Base-by-base conservation (phyloP, 805 yeast species). In the Saccharomyces jurei region DNA sequence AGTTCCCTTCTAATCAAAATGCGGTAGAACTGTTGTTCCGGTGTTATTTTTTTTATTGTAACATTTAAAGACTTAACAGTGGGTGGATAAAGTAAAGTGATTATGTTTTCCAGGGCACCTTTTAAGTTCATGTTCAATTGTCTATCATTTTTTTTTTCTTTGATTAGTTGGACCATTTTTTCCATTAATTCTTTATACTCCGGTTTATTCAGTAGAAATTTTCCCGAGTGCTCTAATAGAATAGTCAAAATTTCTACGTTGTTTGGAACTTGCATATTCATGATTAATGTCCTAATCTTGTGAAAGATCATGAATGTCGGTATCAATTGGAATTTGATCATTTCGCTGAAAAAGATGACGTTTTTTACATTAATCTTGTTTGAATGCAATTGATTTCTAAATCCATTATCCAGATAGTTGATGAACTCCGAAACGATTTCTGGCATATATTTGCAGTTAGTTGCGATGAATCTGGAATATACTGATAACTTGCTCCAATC, bases 191-290 rank as follows among this genome's bases (percentile, higher is more conserved):
- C 77, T 50, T 72, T 73, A 56, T 82, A 84, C 26, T 82, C 87
- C 0, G 81, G 77, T 53, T 75, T 76, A 57, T 80, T 72, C 48
- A 86, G 65, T 50, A 90, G 73, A 55, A 83, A 81, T 54, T 81
- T 74, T 0, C 96, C 96, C 60, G 88, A 78, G 41, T 81, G 74
- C 61, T 90, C 96, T 62, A 89, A 84, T 47, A 89, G 71, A n/a
- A 84, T 77, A 9, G 82, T 75, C 54, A 90, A 70, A 6, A 84
- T 78, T 60, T 87, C 96, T 55, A 87, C 77, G 64, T 86, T 87
- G 56, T 79, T 78, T 8, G 82, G 76, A 0, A 77, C 74, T 5
- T 77, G 74, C 36, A 81, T 61, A 52, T 79, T 78, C 53, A 81
- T 62, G 1, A 86, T 79, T 59, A 88, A 71, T 1, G 77, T 71